Base-by-base conservation (phyloP, 2,329 filamentous ascomycete genomes). In the Sarocladium strictum region DNA sequence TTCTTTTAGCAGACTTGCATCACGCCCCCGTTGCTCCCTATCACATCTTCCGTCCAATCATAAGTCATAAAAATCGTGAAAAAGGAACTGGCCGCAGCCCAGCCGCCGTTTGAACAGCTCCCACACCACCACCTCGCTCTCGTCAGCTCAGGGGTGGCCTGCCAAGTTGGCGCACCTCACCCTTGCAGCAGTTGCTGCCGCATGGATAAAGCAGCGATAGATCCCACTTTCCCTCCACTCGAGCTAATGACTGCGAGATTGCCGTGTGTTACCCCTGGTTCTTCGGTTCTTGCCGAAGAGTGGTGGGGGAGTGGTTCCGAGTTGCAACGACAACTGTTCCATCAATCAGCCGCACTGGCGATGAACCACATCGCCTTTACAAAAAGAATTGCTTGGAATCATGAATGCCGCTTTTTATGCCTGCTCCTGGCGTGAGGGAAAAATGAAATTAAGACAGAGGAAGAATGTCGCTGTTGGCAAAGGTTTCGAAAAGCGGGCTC, bases 151-250 rank as follows among this genome's bases (percentile, higher is more conserved):
- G 47, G 47, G 47, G 26, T 33, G 47, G 27, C 17, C 47, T 51
- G 47, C 47, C 47, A 51, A 51, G 27, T 35, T 51, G 47, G 27
- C 27, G 47, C 47, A 32, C 17, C 38, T 43, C 38, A 40, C 29
- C 53, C 53, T 47, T 52, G 35, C 54, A 40, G 35, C 54, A 40
- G 24, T 6, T 29, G 32, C 29, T 7, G 29, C 24, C 24, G 15
- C 19, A 47, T n/a, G 17, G 6, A 29, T 56, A 58, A 58, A 58
- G 56, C 56, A 58, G 56, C 56, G 35, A 56, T 33, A 56, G 54
- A 58, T 58, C 56, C 50, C 17, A 35, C 54, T 17, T 26, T 14
- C 23, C n/a, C 27, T 40, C 19, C 21, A 33, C 35, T 27, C 10
- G 49, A 21, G 27, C 47, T 35, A 33, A 51, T 37, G 32, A 37